phyloP scores from a whole-genome alignment of 805 yeast species.

The Metschnikowia shivogae region DNA sequence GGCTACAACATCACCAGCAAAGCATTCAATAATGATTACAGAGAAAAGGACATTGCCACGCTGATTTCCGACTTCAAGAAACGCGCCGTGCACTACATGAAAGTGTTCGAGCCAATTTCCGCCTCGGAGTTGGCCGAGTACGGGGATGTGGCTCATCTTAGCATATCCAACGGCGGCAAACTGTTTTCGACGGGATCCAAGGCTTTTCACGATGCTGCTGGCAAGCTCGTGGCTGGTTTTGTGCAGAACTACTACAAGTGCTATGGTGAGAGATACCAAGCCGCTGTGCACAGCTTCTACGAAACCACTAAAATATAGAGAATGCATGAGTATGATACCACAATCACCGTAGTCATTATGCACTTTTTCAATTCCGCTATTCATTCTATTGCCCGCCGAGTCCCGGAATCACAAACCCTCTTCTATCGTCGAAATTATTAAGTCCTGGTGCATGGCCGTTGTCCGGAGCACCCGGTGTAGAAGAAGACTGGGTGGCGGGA shows the following conservation, averaged over 20 bases:
- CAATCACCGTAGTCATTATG: neutral
- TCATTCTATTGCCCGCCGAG: neutral
- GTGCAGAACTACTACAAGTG: slow-evolving; percentile 14
- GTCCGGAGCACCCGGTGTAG: slow-evolving; percentile 2
- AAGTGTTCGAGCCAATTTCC: slow-evolving; percentile 19
- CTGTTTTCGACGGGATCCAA: slow-evolving; percentile 2
- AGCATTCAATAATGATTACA: slow-evolving; percentile 59
- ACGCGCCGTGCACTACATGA: slow-evolving; percentile 50
- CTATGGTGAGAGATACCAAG: slow-evolving; percentile 16
- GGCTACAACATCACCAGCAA: slow-evolving; percentile 62
- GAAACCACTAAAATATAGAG: slow-evolving; percentile 4
- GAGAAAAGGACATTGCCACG: slow-evolving; percentile 43
- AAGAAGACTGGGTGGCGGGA: slow-evolving; percentile 2
- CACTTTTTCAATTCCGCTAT: neutral
- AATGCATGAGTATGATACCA: neutral
- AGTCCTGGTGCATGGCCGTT: slow-evolving; percentile 15
- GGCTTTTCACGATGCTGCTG: neutral
- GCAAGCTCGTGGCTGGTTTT: slow-evolving; percentile 13
- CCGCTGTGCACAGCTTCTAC: slow-evolving; percentile 15
- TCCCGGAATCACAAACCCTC: slow-evolving; percentile 12
- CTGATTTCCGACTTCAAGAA: slow-evolving; percentile 59
- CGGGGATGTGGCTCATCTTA: slow-evolving; percentile 9
- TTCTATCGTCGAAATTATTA: slow-evolving; percentile 9
- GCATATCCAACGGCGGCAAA: slow-evolving; percentile 14
- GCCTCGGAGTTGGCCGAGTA: slow-evolving; percentile 10